Base-by-base conservation (phyloP, 73 alveolate genomes). In the Tetrahymena elliotti region DNA sequence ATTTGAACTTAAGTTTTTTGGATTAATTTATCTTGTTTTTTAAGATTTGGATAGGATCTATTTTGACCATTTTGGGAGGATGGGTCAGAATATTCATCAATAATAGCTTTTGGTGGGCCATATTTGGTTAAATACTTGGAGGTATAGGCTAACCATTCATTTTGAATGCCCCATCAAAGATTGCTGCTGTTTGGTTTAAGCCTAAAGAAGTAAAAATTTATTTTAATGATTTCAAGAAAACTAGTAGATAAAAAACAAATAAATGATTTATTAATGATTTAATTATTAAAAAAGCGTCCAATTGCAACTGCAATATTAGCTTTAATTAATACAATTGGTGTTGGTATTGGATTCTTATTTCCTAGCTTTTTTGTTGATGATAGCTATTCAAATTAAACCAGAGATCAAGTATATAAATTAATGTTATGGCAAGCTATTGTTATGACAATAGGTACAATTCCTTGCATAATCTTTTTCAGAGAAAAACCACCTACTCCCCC, bases 401-500 rank as follows among this genome's bases (percentile, higher is more conserved):
- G 96, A 93, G 35, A 47, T 3, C 97, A 97, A 93, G 94, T 98
- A 31, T 93, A 47, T 83, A 53, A 95, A 33, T 93, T 97, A 52
- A 94, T 98, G 93, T 82, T 98, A 20, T 94, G 96, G 52, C 94
- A 97, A 92, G 98, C 98, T 41, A 96, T 97, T 35, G 41, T 98
- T 36, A 96, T 96, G 18, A 33, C 97, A 1, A 94, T 96, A 11
- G 93, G 95, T 41, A 96, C 96, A 0, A 39, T 96, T 9, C n/a
- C 96, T 35, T 84, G 93, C 84, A 68, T 97, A 5, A 83, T 97
- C 38, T 95, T 97, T 35, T 97, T 98, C 96, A 96, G 52, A 93
- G 96, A 97, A 27, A 97, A 96, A 82, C 99, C 99, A 33, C 97
- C 97, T 53, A 94, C 97, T 92, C 99, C 99, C 18, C 99, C 99